Evolutionary conservation across 1,284 basidiomycete species (phyloP).

Genomic region (Austroboletus niveus): DNA sequence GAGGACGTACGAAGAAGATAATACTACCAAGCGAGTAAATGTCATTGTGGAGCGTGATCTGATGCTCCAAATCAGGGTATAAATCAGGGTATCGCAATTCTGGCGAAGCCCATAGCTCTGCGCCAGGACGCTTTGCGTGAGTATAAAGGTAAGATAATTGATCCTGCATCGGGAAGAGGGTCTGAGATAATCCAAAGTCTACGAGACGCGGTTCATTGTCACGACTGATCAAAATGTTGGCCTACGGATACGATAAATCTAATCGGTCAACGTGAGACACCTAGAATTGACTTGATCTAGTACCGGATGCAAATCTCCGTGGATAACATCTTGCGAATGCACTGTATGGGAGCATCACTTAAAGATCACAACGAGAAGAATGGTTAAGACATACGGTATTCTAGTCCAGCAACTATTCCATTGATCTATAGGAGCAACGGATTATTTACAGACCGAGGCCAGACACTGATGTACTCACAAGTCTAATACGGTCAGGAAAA

Average conservation of each 20-base stretch:
- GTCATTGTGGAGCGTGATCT: background rate
- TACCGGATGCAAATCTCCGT: constrained; percentile 3
- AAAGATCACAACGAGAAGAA: no score
- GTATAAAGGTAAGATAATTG: no score
- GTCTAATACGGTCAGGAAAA: background rate
- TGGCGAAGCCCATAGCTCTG: background rate
- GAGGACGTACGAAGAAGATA: background rate
- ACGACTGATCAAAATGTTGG: constrained; percentile 1
- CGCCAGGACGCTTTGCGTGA: background rate
- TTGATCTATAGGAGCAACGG: background rate
- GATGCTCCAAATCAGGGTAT: background rate
- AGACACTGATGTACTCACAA: background rate
- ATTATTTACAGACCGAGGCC: background rate
- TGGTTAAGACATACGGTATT: constrained; percentile 2
- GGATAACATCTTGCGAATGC: constrained; percentile 1
- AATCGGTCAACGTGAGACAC: background rate
- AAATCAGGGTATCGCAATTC: background rate
- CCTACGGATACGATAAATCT: background rate
- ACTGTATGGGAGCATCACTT: background rate
- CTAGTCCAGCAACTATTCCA: constrained; percentile 1
- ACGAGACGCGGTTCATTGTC: background rate
- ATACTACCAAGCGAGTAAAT: constrained; percentile 13
- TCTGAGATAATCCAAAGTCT: background rate
- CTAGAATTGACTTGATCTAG: no score
- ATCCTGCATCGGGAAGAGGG: no score